These are phyloP conservation scores for Cyberlindnera japonica DNA, from an alignment of 805 yeast species.

Conservation along the genomic window DNA sequence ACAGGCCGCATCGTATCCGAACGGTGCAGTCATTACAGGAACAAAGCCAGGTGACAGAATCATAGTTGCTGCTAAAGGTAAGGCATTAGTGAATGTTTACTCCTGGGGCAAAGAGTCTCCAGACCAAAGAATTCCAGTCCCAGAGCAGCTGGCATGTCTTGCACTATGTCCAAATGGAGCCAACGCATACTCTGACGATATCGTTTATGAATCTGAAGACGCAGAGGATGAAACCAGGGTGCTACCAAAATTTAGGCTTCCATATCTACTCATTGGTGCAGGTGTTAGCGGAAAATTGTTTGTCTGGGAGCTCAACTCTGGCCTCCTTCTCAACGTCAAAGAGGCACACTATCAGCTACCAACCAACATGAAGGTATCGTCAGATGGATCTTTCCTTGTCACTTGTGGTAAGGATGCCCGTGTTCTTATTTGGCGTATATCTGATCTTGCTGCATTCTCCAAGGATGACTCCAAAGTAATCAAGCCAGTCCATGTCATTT, in stretches of 20 bases:
- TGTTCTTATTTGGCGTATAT: slow-evolving; percentile 65
- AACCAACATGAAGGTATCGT: slow-evolving; percentile 52
- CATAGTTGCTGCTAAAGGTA: slow-evolving; percentile 62
- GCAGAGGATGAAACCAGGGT: slow-evolving; percentile 17
- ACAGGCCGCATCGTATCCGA: slow-evolving; percentile 42
- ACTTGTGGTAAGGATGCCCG: slow-evolving; percentile 84
- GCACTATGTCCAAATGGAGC: slow-evolving; percentile 36
- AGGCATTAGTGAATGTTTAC: slow-evolving; percentile 74
- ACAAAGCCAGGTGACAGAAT: slow-evolving; percentile 31
- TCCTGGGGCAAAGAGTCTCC: slow-evolving; percentile 64
- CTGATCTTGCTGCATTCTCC: slow-evolving; percentile 47
- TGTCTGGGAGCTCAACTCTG: slow-evolving; percentile 83
- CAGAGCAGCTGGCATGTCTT: slow-evolving; percentile 68
- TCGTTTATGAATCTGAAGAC: slow-evolving; percentile 15
- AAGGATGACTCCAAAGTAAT: slow-evolving; percentile 33
- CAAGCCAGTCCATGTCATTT: slow-evolving; percentile 56
- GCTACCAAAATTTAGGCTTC: slow-evolving; percentile 44
- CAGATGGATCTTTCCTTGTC: slow-evolving; percentile 62
- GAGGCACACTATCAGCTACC: slow-evolving; percentile 84
- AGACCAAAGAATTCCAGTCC: slow-evolving; percentile 79
- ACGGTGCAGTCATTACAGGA: slow-evolving; percentile 53
- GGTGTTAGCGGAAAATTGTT: slow-evolving; percentile 72
- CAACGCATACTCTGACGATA: slow-evolving; percentile 28
- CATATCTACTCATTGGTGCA: slow-evolving; percentile 72
- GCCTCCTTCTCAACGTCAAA: slow-evolving; percentile 63